These are phyloP conservation scores for Pleomassaria siparia DNA, from an alignment of 2,329 filamentous ascomycete species.

Conservation along the genomic window DNA sequence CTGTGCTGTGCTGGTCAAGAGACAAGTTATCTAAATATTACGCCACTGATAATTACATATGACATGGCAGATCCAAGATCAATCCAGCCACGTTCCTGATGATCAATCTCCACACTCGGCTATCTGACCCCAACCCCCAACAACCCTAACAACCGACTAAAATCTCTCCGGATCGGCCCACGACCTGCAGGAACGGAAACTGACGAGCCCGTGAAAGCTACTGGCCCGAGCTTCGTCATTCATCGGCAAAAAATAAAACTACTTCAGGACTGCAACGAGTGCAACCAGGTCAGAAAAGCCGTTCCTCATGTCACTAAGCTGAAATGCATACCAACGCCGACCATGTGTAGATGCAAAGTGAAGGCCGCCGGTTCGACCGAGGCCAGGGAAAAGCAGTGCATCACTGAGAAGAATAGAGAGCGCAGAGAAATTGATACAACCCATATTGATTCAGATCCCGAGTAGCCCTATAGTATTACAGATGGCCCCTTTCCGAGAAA, in stretches of 20 bases:
- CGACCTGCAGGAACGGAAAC: constrained; percentile 14
- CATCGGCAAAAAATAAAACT: constrained; percentile 5
- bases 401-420: background rate
- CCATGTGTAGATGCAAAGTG: no score
- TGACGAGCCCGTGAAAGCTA: background rate
- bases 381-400: background rate
- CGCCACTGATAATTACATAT: background rate
- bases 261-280: background rate
- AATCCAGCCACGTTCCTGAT: constrained; percentile 4
- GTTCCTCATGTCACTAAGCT: no score
- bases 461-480: constrained; percentile 33
- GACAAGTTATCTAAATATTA: no score
- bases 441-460: constrained; percentile 26
- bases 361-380: no score
- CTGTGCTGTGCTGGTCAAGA: no score
- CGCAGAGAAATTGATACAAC: constrained; percentile 19
- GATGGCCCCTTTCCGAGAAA: constrained; percentile 31
- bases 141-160: constrained; percentile 22
- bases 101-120: constrained; percentile 10
- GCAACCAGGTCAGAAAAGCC: no score
- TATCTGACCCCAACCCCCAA: constrained; percentile 15
- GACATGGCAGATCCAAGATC: no score
- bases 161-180: constrained; percentile 28
- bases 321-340: no score
- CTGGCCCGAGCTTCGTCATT: constrained; percentile 10